Conservation (phyloP, 257 asterid species). For the Solanum tarapatanum region DNA sequence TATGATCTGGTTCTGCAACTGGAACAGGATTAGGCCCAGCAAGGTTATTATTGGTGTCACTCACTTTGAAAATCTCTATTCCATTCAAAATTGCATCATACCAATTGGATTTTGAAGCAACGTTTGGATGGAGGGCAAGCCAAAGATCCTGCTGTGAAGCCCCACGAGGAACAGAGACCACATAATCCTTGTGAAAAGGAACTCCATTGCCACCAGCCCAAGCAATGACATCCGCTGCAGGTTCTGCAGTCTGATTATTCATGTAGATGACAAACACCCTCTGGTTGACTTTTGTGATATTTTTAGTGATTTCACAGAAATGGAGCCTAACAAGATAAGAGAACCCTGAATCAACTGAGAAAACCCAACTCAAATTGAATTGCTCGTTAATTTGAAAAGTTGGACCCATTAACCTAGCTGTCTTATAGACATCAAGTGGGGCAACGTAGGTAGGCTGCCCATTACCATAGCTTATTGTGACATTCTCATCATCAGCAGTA, state of each 20-base stretch:
- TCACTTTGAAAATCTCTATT: constrained; percentile 24
- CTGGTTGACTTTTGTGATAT: constrained; percentile 17
- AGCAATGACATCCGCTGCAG: constrained; percentile 31
- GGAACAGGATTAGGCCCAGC: neutral
- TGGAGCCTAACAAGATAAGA: constrained; percentile 48
- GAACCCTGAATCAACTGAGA: constrained; percentile 41
- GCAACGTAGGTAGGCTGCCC: neutral
- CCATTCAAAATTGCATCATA: constrained; percentile 84
- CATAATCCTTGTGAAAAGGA: constrained; percentile 49
- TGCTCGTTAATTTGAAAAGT: neutral
- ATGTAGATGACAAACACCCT: constrained; percentile 33
- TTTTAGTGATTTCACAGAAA: constrained; percentile 38
- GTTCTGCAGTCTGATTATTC: constrained; percentile 34
- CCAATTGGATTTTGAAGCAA: constrained; percentile 11
- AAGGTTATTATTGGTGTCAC: neutral
- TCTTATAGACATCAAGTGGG: neutral
- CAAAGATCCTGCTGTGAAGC: constrained; percentile 54
- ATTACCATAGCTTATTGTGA: neutral
- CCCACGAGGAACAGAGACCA: constrained; percentile 44
- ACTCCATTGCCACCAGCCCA: constrained; percentile 39
- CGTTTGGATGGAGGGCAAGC: constrained; percentile 61
- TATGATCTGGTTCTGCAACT: neutral
- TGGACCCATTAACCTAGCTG: neutral
- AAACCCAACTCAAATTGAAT: constrained; percentile 38
- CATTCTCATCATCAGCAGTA: neutral